Base-by-base conservation (phyloP, 2,329 filamentous ascomycete species). In the Cordyceps javanica region DNA sequence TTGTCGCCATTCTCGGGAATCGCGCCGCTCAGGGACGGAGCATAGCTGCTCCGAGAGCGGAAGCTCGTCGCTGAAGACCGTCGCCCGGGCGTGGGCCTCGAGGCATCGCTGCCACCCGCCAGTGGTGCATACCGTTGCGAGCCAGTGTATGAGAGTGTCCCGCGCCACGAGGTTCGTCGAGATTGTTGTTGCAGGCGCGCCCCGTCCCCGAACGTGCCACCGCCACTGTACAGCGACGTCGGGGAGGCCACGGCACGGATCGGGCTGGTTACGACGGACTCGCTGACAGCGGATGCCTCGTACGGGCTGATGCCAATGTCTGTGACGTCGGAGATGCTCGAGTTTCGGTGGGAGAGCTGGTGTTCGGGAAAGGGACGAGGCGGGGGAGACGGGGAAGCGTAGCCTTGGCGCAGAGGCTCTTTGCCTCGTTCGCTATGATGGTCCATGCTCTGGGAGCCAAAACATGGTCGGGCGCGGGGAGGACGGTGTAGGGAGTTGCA, bases 171-270 rank as follows among this genome's bases (percentile, higher is more conserved):
- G 3, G 56, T 11, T n/a, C 39, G 28, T 39, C 48, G 48, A 16
- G 23, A 38, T n/a, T 21, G 55, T 23, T 32, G 36, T 6, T 6
- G 26, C n/a, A n/a, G n/a, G n/a, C n/a, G n/a, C 34, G 21, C 14
- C 23, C 28, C 26, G 28, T 48, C 45, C 36, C 7, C 36, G 19
- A 38, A 38, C 16, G 36, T 26, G 42, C 54, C 59, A 16, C 65
- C 60, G 39, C 64, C 61, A 4, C 74, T 72, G 52, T 71, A 68
- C n/a, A 76, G 63, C 4, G 75, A 76, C 19, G 72, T 69, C 54
- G 75, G 66, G 14, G 75, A 74, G 53, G 72, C 71, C 21, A 70
- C 71, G 14, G 68, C 68, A 8, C 69, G 68, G 30, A 73, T 60
- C 5, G 67, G 60, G 41, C 62, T 46, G 36, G 30, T 34, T 30